phyloP scores from a whole-genome alignment of 139 green algal genomes.

The Nannochloris sp. region DNA sequence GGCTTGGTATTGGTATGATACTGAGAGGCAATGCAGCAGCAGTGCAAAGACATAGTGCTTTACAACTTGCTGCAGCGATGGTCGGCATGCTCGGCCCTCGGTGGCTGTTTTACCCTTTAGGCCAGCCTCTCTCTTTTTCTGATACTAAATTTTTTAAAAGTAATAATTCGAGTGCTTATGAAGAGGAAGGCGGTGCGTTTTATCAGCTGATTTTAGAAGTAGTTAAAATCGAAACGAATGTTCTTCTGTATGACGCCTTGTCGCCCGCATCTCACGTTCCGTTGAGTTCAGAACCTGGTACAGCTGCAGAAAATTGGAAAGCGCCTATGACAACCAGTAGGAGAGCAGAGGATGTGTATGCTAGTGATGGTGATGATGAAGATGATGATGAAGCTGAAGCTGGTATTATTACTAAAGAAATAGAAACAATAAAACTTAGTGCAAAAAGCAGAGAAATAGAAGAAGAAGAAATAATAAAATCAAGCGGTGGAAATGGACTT shows the following conservation, averaged over 20 bases:
- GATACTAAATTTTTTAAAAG: too few relatives aligned
- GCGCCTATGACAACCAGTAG: not conserved
- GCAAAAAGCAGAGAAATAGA: too few relatives aligned
- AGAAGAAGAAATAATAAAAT: too few relatives aligned
- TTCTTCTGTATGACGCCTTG: slow-evolving; percentile 47
- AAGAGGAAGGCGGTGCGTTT: slow-evolving; percentile 14
- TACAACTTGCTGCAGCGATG: slow-evolving; percentile 44
- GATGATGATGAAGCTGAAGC: not conserved
- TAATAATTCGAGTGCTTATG: not conserved
- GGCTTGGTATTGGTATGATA: slow-evolving; percentile 24
- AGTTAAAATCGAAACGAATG: slow-evolving; percentile 32
- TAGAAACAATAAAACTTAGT: not conserved
- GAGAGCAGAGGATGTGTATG: not conserved
- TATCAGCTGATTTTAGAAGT: slow-evolving; percentile 42
- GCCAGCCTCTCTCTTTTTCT: too few relatives aligned
- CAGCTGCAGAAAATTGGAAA: too few relatives aligned
- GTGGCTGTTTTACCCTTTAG: too few relatives aligned
- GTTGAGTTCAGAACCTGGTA: not conserved
- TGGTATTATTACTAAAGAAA: too few relatives aligned
- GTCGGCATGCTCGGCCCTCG: slow-evolving; percentile 22
- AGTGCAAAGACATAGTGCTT: slow-evolving; percentile 42
- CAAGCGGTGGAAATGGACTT: too few relatives aligned
- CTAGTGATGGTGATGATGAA: not conserved
- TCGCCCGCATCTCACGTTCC: slow-evolving; percentile 6
- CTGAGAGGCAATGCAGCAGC: slow-evolving; percentile 24